Conservation (phyloP, 225 moss, liverwort and hornwort genomes). For the Takakia lepidozioides region DNA sequence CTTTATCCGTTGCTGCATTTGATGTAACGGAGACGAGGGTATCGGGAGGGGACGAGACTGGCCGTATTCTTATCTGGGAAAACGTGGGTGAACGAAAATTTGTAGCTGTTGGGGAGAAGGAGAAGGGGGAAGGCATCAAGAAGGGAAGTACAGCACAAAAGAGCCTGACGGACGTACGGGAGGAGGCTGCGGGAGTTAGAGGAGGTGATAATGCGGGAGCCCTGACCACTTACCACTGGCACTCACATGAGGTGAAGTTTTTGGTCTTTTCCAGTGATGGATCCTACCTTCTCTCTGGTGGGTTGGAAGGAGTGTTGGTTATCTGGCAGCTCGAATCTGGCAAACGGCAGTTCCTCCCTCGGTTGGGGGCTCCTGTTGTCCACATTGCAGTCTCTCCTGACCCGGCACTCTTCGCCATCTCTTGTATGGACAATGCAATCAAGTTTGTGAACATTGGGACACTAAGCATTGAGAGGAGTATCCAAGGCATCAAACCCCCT, state of each 20-base stretch:
- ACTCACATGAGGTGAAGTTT: slow-evolving; percentile 58
- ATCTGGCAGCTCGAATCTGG: slow-evolving; percentile 92
- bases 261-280: slow-evolving; percentile 80
- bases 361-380: slow-evolving; percentile 62
- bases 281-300: slow-evolving; percentile 80
- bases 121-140: slow-evolving; percentile 1
- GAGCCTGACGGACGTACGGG: not conserved
- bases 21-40: slow-evolving; percentile 58
- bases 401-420: slow-evolving; percentile 61
- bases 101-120: not conserved
- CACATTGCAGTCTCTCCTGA: slow-evolving; percentile 53
- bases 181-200: slow-evolving; percentile 30
- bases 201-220: slow-evolving; percentile 65
- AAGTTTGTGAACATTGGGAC: slow-evolving; percentile 72
- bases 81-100: slow-evolving; percentile 73
- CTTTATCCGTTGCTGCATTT: slow-evolving; percentile 41
- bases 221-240: slow-evolving; percentile 84
- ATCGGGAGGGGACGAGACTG: slow-evolving; percentile 67
- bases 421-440: slow-evolving; percentile 80
- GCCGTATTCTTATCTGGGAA: slow-evolving; percentile 85
- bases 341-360: slow-evolving; percentile 62
- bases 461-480: slow-evolving; percentile 47
- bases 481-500: slow-evolving; percentile 65
- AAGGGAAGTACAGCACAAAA: slow-evolving; percentile 6
- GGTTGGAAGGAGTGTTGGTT: slow-evolving; percentile 75